Conservation (phyloP, 371 early-diverging fungal species). For the Apophysomyces elegans region DNA sequence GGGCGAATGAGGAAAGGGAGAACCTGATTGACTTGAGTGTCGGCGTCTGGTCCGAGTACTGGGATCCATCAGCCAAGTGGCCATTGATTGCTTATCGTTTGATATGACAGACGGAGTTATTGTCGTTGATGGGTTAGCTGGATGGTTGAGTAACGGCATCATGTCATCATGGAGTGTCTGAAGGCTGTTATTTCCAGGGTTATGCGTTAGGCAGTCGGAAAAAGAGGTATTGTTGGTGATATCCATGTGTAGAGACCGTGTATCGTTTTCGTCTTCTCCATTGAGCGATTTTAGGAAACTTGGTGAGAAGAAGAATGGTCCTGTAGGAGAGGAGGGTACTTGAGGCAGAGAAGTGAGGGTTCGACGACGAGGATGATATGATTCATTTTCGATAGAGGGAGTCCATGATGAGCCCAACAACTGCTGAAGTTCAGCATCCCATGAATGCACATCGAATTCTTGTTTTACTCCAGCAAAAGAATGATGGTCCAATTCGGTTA, state of each 20-base stretch:
- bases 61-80: not conserved
- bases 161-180: constrained; percentile 21
- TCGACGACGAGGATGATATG: constrained; percentile 18
- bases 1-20: constrained; percentile 33
- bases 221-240: constrained; percentile 4
- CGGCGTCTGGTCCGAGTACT: not conserved
- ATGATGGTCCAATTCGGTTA: constrained; percentile 32
- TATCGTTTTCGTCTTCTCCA: constrained; percentile 18
- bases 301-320: constrained; percentile 68
- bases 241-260: not conserved
- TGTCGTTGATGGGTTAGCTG: constrained; percentile 16
- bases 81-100: not conserved
- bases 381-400: constrained; percentile 25
- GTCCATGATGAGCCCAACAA: constrained; percentile 25
- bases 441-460: constrained; percentile 23
- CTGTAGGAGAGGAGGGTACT: constrained; percentile 41
- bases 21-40: constrained; percentile 3
- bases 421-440: constrained; percentile 27
- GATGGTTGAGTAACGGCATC: constrained; percentile 7
- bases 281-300: constrained; percentile 63
- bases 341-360: constrained; percentile 16
- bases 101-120: constrained; percentile 33
- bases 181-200: not conserved
- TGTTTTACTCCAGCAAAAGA: constrained; percentile 19
- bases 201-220: constrained; percentile 11